Percentiles rank a stretch among this genome's conserved stretches.
Evolutionary conservation across 805 yeast species (phyloP).

Genomic region (Priceomyces haplophilus): DNA sequence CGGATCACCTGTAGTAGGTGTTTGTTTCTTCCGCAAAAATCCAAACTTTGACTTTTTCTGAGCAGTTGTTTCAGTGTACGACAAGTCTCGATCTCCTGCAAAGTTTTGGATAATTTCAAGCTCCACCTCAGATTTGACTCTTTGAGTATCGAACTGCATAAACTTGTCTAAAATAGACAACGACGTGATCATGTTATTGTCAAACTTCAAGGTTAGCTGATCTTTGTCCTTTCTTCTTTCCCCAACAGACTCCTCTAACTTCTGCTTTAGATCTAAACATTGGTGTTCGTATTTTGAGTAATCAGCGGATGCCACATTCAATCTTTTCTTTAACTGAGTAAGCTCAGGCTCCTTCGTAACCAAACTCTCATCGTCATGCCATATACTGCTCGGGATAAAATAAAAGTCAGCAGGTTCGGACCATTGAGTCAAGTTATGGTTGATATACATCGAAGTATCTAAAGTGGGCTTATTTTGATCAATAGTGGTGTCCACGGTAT

Average conservation of each 20-base stretch:
- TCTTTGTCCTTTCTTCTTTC: conserved; percentile 33
- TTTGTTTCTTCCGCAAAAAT: conserved; percentile 38
- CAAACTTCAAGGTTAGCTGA: conserved; percentile 49
- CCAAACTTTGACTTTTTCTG: conserved; percentile 59
- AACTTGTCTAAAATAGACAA: conserved; percentile 57
- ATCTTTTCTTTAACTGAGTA: conserved; percentile 49
- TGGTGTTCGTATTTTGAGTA: conserved; percentile 40
- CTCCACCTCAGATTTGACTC: conserved; percentile 79
- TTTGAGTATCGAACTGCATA: conserved; percentile 65
- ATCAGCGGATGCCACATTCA: conserved; percentile 39
- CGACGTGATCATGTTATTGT: conserved; percentile 51
- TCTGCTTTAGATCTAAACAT: conserved; percentile 50
- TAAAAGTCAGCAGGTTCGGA: conserved; percentile 81
- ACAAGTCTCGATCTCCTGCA: conserved; percentile 71
- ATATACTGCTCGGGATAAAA: conserved; percentile 83
- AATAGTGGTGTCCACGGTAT: conserved; percentile 52
- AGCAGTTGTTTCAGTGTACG: conserved; percentile 50
- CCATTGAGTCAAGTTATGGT: conserved; percentile 78
- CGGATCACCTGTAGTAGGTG: conserved; percentile 9
- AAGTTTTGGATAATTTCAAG: conserved; percentile 86
- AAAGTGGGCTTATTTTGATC: conserved; percentile 67
- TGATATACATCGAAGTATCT: conserved; percentile 87
- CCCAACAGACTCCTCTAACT: conserved; percentile 42
- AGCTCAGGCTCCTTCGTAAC: conserved; percentile 57
- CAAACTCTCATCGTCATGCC: conserved; percentile 93